Evolutionary conservation across 139 green algal species (phyloP).

Genomic region (Tetradesmus obliquus): DNA sequence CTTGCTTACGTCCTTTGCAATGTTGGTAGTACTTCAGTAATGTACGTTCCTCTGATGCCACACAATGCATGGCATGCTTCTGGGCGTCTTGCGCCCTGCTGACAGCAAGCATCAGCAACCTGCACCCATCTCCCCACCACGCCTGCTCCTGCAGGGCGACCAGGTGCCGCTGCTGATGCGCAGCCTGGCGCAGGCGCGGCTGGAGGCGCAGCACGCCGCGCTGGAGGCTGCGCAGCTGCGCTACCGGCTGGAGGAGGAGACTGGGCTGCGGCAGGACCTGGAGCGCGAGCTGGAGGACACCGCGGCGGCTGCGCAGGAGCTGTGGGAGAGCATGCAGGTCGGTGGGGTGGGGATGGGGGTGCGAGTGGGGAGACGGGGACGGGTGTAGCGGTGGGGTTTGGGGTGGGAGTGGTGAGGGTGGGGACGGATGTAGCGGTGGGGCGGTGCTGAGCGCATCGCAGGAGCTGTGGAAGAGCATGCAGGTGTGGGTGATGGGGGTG

Average conservation of each 20-base stretch:
- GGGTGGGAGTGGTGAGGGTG: too few relatives aligned
- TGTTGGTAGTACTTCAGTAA: background rate
- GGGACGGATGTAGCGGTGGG: too few relatives aligned
- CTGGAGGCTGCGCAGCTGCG: background rate
- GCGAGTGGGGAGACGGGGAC: too few relatives aligned
- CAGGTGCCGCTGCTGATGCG: conserved; percentile 22
- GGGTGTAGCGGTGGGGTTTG: too few relatives aligned
- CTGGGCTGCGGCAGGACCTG: background rate
- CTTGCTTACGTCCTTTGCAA: background rate
- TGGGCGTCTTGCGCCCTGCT: background rate
- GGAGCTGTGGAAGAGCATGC: conserved; percentile 44
- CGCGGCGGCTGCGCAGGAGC: conserved; percentile 36
- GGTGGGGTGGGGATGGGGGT: background rate
- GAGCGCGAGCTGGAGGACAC: conserved; percentile 42
- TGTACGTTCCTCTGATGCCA: background rate
- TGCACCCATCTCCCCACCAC: background rate
- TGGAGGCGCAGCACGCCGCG: background rate
- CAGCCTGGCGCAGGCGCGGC: background rate
- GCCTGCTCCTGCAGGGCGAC: background rate
- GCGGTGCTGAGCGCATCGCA: background rate
- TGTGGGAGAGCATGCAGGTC: conserved; percentile 44
- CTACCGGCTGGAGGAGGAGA: conserved; percentile 12
- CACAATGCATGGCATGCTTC: background rate
- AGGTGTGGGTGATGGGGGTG: background rate
- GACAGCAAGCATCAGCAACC: background rate